These are phyloP conservation scores for Diphasiastrum complanatum DNA, from an alignment of 83 land plant genomes.

Conservation along the genomic window DNA sequence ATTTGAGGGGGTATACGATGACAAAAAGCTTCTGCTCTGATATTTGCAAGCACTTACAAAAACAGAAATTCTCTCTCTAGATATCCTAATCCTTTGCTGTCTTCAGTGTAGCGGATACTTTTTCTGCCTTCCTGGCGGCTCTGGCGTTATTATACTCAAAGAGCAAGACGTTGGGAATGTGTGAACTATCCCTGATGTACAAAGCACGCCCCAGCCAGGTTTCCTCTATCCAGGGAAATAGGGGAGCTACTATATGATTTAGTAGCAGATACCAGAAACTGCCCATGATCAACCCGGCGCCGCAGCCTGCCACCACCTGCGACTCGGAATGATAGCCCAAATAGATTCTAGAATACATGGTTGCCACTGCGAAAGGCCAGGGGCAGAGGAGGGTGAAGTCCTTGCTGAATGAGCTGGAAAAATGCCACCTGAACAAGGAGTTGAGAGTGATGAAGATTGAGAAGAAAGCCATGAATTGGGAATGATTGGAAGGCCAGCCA, in stretches of 20 bases:
- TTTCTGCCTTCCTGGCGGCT: constrained; percentile 1
- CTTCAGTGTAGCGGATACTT: no score
- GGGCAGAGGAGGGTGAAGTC: no score
- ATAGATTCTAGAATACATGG: constrained; percentile 13
- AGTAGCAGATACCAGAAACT: constrained; percentile 4
- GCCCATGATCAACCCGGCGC: constrained; percentile 7
- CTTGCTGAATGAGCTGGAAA: no score
- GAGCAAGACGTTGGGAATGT: constrained; percentile 2
- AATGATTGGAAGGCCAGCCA: constrained; percentile 99
- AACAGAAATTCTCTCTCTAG: no score
- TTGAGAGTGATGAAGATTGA: constrained; percentile 57
- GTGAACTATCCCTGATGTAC: constrained; percentile 10
- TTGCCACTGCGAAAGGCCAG: constrained; percentile 10
- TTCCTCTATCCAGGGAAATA: constrained; percentile 8
- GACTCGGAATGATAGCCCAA: constrained; percentile 1
- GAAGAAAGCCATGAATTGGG: constrained; percentile 93
- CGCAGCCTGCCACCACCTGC: constrained; percentile 6
- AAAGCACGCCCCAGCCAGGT: background rate
- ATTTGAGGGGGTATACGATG: no score
- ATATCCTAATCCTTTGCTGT: no score
- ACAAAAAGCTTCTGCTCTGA: no score
- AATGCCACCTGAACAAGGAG: no score
- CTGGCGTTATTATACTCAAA: constrained; percentile 13
- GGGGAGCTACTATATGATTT: background rate
- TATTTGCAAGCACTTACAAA: no score